Evolutionary conservation across 2,329 filamentous ascomycete genomes (phyloP), one percentile per base, ranked within the genome.

Genomic region (Calonectria pseudoturangicola): DNA sequence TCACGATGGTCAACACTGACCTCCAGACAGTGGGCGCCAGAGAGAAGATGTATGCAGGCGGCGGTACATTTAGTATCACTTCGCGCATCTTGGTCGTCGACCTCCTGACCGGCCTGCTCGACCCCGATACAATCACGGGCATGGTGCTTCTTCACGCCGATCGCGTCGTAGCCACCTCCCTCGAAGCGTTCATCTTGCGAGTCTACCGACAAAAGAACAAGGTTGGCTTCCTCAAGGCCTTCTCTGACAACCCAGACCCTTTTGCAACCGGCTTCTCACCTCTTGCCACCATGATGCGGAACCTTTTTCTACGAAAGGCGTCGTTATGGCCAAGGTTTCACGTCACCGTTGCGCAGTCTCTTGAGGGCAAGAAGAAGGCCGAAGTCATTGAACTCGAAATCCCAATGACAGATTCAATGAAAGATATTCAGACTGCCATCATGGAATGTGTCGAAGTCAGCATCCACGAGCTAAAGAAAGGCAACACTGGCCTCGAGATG

Each of bases 381-480:
- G 97, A 99, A 84, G 97, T 99, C 56, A 98, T 99, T 75, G 97
- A 99, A 84, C 88, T 98, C 28, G 97, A 98, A 84, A 94, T 99
- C 6, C 93, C 95, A 33, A 98, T 99, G 96, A 98, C 95, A 6
- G 94, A 98, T 45, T 90, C 92, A 63, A 99, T 99, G 97, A 91
- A 90, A 73, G 92, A 95, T 50, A 98, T 99, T 48, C 97, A 99
- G 81, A 96, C 94, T 75, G 96, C 97, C 30, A 93, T 98, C 72
- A 91, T 99, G 84, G 96, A 98, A 82, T 99, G 97, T 81, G 96
- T 99, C 21, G 96, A 98, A 84, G 93, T 95, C 77, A 98, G 95
- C 81, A 97, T 99, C 76, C 92, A 94, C 68, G 97, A 99, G 84
- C 89, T 99, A 51, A 97, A 96, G 82, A 98, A 98, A 85, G 91